Percentiles rank a stretch among this genome's conserved stretches.
Evolutionary conservation across 2,329 filamentous ascomycete species (phyloP).

Genomic region (Claviceps pazoutovae): DNA sequence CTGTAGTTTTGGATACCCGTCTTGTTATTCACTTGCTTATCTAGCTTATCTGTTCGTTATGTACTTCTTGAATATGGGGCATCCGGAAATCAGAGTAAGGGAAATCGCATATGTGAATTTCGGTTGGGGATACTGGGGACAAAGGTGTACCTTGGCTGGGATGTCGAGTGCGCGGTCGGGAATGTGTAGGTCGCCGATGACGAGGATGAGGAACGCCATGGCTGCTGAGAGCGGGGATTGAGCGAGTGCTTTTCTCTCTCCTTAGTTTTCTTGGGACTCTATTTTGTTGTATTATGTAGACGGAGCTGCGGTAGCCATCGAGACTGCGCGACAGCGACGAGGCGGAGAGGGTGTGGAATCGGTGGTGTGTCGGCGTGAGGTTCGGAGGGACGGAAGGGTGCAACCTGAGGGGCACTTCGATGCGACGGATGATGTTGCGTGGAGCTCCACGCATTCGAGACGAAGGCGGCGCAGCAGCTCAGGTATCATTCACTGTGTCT

Average conservation of each 20-base stretch:
- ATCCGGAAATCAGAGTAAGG: background rate
- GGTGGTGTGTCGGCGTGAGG: background rate
- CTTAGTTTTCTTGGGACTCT: too few species aligned
- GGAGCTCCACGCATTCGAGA: background rate
- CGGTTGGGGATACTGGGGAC: slow-evolving; percentile 5
- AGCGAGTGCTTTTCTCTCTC: background rate
- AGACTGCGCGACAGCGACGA: too few species aligned
- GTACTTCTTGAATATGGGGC: background rate
- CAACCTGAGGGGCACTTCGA: background rate
- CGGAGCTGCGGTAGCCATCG: too few species aligned
- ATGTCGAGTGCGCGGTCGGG: slow-evolving; percentile 85
- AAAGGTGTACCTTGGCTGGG: slow-evolving; percentile 59
- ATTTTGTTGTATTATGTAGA: background rate
- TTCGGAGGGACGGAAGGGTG: background rate
- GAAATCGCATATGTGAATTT: background rate
- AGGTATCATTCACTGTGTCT: too few species aligned
- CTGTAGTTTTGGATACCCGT: slow-evolving; percentile 26
- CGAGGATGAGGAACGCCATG: slow-evolving; percentile 81
- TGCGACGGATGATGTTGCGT: background rate
- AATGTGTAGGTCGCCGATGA: slow-evolving; percentile 88
- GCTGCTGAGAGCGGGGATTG: slow-evolving; percentile 12
- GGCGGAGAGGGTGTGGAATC: too few species aligned
- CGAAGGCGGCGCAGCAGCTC: background rate
- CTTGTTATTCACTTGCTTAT: background rate
- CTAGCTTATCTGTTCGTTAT: background rate